phyloP scores from a whole-genome alignment of 2,329 filamentous ascomycete species.

The Zymoseptoria ardabiliae region DNA sequence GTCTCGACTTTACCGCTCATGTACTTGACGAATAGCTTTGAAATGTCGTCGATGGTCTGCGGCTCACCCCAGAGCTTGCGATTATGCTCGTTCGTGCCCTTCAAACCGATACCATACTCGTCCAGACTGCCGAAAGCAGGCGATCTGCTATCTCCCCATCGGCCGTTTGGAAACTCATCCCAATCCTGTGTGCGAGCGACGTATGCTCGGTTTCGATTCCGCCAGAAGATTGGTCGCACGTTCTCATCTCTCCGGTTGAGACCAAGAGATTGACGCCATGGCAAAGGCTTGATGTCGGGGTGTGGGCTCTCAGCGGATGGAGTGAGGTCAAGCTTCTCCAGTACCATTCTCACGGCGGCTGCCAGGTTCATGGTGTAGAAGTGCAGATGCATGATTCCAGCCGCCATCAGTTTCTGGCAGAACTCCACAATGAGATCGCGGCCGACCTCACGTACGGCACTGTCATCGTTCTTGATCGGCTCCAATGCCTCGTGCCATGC shows the following conservation, averaged over 20 bases:
- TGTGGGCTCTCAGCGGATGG: constrained; percentile 61
- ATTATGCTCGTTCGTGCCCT: constrained; percentile 92
- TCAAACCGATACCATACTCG: constrained; percentile 86
- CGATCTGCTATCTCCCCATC: constrained; percentile 95
- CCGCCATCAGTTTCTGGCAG: constrained; percentile 76
- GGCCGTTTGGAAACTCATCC: constrained; percentile 98
- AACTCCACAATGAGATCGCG: constrained; percentile 81
- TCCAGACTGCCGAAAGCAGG: constrained; percentile 94
- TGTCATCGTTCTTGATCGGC: constrained; percentile 93
- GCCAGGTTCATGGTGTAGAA: constrained; percentile 99
- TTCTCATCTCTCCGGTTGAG: constrained; percentile 86
- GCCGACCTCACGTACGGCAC: constrained; percentile 81
- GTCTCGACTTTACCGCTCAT: constrained; percentile 72
- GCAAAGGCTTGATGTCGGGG: constrained; percentile 60
- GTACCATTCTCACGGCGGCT: constrained; percentile 84
- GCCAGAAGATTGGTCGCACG: constrained; percentile 97
- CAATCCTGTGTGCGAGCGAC: constrained; percentile 93
- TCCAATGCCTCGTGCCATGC: constrained; percentile 77
- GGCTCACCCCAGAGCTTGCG: constrained; percentile 91
- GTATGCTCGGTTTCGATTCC: constrained; percentile 93
- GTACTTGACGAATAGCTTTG: constrained; percentile 77
- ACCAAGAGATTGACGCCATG: constrained; percentile 91
- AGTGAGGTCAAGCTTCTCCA: constrained; percentile 79
- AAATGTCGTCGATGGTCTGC: constrained; percentile 68
- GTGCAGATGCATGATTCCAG: constrained; percentile 77